Conservation (phyloP, 768 basidiomycete genomes). For the Suillus spraguei region DNA sequence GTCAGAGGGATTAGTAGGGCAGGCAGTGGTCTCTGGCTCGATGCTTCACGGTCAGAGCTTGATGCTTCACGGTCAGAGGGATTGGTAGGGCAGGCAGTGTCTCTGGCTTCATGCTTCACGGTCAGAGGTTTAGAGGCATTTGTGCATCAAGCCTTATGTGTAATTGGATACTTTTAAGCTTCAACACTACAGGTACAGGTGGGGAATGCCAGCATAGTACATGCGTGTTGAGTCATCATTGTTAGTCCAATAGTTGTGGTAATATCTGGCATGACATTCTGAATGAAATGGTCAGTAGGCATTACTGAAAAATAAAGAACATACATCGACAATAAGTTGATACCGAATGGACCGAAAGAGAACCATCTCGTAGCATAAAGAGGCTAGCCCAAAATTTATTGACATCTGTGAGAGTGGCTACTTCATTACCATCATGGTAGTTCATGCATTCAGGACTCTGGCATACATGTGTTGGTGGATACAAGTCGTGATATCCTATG, state of each 20-base stretch:
- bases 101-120: too few relatives aligned
- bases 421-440: conserved; percentile 3
- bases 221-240: conserved; percentile 6
- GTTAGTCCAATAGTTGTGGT: conserved; percentile 14
- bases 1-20: too few relatives aligned
- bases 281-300: conserved; percentile 16
- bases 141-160: neutral
- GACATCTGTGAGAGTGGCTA: neutral
- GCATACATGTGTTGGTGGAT: conserved; percentile 9
- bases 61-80: neutral
- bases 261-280: conserved; percentile 26
- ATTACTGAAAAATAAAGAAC: conserved; percentile 16
- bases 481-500: conserved; percentile 9
- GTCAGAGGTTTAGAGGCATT: neutral
- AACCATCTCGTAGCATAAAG: conserved; percentile 24
- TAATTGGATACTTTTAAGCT: neutral
- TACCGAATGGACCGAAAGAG: conserved; percentile 26
- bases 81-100: too few relatives aligned
- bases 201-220: conserved; percentile 21
- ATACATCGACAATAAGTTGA: conserved; percentile 28
- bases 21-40: neutral
- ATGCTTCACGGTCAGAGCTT: too few relatives aligned
- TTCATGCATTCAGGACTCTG: conserved; percentile 5
- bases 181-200: neutral
- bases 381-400: conserved; percentile 21